A percentile compares a stretch with the other conserved stretches of the same genome.
Evolutionary conservation across 148 eudicot genomes (phyloP).

Genomic region (Polygonum aviculare): DNA sequence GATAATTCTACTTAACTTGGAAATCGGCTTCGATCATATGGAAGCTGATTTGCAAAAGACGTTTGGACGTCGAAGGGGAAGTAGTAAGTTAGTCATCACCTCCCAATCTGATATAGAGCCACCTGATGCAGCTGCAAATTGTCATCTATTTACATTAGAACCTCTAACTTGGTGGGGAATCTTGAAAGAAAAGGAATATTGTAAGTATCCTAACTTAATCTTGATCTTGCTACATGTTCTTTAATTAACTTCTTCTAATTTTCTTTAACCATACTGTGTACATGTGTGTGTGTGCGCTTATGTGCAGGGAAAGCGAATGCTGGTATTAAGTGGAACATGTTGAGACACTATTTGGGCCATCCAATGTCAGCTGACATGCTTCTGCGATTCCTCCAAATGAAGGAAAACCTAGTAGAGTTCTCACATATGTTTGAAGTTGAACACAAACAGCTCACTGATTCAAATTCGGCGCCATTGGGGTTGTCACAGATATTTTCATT

Average conservation of each 20-base stretch:
- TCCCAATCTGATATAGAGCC: not conserved
- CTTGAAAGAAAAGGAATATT: too few relatives aligned
- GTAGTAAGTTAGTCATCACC: not conserved
- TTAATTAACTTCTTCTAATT: too few relatives aligned
- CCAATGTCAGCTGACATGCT: not conserved
- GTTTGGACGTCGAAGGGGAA: not conserved
- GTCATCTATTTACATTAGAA: too few relatives aligned
- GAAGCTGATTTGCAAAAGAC: not conserved
- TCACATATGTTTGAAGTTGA: not conserved
- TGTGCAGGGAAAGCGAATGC: too few relatives aligned
- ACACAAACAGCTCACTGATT: not conserved
- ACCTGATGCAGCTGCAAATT: too few relatives aligned
- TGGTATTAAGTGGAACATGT: not conserved
- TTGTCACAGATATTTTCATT: not conserved
- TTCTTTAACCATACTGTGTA: too few relatives aligned
- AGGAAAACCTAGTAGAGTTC: not conserved
- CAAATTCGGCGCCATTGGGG: not conserved
- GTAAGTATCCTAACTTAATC: too few relatives aligned
- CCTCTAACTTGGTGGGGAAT: too few relatives aligned
- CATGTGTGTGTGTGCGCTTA: too few relatives aligned
- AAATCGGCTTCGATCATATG: not conserved
- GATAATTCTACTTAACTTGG: conserved; percentile 31
- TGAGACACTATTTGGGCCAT: not conserved
- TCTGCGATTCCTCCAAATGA: not conserved
- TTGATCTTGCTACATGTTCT: too few relatives aligned